Base-by-base conservation (phyloP, 2,329 filamentous ascomycete genomes). In the Ceratocystis eucalypticola region DNA sequence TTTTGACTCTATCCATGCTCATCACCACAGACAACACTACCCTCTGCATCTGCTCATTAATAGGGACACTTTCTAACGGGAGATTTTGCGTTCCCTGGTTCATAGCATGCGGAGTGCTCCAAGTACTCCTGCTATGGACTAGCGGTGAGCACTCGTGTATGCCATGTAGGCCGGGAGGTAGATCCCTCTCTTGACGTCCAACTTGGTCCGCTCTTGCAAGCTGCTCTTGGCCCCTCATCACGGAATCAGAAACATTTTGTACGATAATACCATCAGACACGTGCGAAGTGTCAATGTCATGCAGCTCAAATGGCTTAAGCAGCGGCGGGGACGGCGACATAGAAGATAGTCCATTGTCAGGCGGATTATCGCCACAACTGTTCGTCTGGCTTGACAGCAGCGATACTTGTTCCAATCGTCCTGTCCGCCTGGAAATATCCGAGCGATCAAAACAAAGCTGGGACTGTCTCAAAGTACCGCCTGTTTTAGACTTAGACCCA, bases 61-160 rank as follows among this genome's bases (percentile, higher is more conserved):
- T 63, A 22, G 73, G 68, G n/a, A 71, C 70, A 30, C 57, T 70
- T 67, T 73, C 73, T 6, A 74, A 66, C 7, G 72, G 71, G 44
- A 73, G 68, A 45, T 46, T 25, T 8, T 44, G 64, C 22, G 61
- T 61, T 12, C 37, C 37, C 28, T 55, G 55, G 44, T 41, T 61
- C 44, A 22, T 30, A 22, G 50, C 25, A 59, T 41, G 41, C 4
- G 41, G 48, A 3, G 37, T 12, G 12, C 48, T 20, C 17, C 15
- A 37, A 7, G 28, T n/a, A 30, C 53, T 33, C 8, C 53, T 25
- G 15, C 28, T 25, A 25, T 25, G 53, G 15, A 33, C 17, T 59
- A 25, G n/a, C 12, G 53, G 53, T 8, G 53, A 59, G 28, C 15
- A 57, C 17, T 57, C 53, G 30, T 28, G 53, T 10, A 8, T 15